These are phyloP conservation scores for Dillenia suffruticosa DNA, from an alignment of 164 flowering plant species.

Conservation along the genomic window DNA sequence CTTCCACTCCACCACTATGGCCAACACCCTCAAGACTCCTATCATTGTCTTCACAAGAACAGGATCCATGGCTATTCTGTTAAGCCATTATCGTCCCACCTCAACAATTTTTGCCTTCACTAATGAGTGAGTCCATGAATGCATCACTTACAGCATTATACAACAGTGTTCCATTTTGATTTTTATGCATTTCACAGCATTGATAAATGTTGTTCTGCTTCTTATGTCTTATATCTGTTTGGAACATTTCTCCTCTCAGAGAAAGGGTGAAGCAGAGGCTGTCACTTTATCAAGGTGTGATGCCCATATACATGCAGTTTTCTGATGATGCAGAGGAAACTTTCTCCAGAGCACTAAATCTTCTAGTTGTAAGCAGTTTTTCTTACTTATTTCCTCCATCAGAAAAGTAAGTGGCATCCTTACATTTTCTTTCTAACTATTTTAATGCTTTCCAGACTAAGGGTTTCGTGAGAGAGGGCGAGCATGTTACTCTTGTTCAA, in stretches of 20 bases:
- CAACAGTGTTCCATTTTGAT: too few relatives aligned
- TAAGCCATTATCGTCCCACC: constrained; percentile 85
- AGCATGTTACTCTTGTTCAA: constrained; percentile 85
- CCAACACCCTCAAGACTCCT: constrained; percentile 83
- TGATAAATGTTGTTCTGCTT: not conserved
- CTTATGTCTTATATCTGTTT: not conserved
- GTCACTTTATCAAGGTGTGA: constrained; percentile 82
- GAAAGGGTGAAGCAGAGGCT: constrained; percentile 82
- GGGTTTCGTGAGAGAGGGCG: constrained; percentile 58
- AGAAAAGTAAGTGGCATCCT: not conserved
- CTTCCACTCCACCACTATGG: constrained; percentile 87
- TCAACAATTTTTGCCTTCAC: constrained; percentile 92
- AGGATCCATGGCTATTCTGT: constrained; percentile 83
- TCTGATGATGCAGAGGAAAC: constrained; percentile 93
- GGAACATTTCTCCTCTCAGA: constrained; percentile 36
- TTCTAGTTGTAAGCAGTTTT: constrained; percentile 47
- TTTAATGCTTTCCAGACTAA: constrained; percentile 38
- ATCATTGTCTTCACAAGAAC: constrained; percentile 94
- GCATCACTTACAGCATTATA: too few relatives aligned
- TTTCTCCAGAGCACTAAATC: constrained; percentile 68
- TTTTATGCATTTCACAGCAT: not conserved
- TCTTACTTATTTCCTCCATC: not conserved
- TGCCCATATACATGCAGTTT: constrained; percentile 82
- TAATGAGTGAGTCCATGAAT: constrained; percentile 57
- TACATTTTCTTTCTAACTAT: not conserved